Conservation (phyloP, 805 yeast genomes). For the Maudiozyma bulderi region DNA sequence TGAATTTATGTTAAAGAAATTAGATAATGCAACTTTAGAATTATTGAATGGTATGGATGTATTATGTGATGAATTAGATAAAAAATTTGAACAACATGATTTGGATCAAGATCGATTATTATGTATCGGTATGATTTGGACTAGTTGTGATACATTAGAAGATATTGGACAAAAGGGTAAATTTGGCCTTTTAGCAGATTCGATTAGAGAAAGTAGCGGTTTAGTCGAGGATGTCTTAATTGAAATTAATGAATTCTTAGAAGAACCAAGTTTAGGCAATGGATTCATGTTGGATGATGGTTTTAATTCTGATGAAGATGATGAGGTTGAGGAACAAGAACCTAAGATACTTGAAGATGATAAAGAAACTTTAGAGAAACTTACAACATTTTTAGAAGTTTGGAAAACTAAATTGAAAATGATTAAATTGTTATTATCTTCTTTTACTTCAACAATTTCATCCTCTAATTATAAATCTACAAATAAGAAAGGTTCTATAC, state of each 20-base stretch:
- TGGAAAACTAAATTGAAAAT: conserved; percentile 42
- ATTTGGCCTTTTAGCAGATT: conserved; percentile 40
- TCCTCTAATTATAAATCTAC: conserved; percentile 20
- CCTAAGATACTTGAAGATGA: conserved; percentile 24
- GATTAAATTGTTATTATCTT: conserved; percentile 46
- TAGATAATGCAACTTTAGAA: conserved; percentile 16
- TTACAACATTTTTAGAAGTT: conserved; percentile 33
- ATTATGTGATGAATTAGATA: conserved; percentile 15
- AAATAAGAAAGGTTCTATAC: conserved; percentile 29
- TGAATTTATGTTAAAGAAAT: conserved; percentile 11
- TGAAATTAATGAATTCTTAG: conserved; percentile 63
- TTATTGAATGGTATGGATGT: conserved; percentile 17
- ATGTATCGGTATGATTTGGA: conserved; percentile 63
- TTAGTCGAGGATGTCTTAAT: conserved; percentile 53
- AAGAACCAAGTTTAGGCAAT: conserved; percentile 45
- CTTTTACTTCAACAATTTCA: conserved; percentile 52
- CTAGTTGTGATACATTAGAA: conserved; percentile 44
- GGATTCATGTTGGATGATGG: conserved; percentile 27
- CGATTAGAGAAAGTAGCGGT: conserved; percentile 28
- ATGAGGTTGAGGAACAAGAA: conserved; percentile 18
- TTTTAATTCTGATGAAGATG: conserved; percentile 25
- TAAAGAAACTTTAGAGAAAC: conserved; percentile 21
- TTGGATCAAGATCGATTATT: conserved; percentile 38
- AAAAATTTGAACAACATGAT: conserved; percentile 15
- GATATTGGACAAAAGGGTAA: conserved; percentile 40